These are phyloP conservation scores for Mycena leptocephala DNA, from an alignment of 768 basidiomycete genomes.

Conservation along the genomic window DNA sequence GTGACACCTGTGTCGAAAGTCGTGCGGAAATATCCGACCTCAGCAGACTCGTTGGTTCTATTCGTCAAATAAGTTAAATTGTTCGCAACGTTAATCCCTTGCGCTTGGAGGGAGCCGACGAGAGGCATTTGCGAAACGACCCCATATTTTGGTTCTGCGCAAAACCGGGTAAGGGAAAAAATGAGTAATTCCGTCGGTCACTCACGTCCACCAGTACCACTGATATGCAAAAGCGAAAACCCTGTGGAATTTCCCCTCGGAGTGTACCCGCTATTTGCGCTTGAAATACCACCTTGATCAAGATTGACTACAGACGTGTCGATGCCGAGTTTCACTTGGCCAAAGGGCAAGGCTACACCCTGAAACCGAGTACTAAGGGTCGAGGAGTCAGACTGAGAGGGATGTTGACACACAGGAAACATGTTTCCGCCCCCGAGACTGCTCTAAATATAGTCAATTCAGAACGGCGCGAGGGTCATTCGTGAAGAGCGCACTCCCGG, in stretches of 20 bases:
- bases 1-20: conserved; percentile 12
- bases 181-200: neutral
- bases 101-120: neutral
- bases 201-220: conserved; percentile 12
- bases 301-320: conserved; percentile 13
- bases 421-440: conserved; percentile 11
- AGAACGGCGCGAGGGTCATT: neutral
- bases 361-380: neutral
- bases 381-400: too few species aligned
- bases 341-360: conserved; percentile 9
- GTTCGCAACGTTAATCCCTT: conserved; percentile 9
- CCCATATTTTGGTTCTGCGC: conserved; percentile 7
- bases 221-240: conserved; percentile 8
- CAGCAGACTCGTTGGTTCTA: conserved; percentile 6
- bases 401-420: neutral
- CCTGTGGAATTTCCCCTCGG: conserved; percentile 9
- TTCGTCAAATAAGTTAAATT: conserved; percentile 7
- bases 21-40: conserved; percentile 12
- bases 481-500: neutral
- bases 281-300: conserved; percentile 7
- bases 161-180: too few species aligned
- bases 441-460: neutral
- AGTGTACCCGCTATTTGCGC: conserved; percentile 9
- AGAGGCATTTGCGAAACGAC: conserved; percentile 15
- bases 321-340: conserved; percentile 7